Percentiles rank a stretch among this genome's conserved stretches.
Conservation (phyloP, 2,329 filamentous ascomycete genomes). For the Penicillium freii region DNA sequence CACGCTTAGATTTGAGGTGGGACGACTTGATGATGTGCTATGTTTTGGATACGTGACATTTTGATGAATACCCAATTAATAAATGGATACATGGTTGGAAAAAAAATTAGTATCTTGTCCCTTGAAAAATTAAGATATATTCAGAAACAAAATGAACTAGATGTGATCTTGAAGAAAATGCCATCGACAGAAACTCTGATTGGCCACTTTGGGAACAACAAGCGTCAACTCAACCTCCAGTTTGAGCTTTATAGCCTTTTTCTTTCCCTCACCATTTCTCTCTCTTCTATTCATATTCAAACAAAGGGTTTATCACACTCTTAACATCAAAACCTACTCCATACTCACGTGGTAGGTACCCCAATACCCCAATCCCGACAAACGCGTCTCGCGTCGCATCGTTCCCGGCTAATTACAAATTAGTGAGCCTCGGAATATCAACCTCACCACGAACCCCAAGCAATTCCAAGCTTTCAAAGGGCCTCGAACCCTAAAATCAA, state of each 20-base stretch:
- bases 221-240: constrained; percentile 44
- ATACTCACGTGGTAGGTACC: background rate
- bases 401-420: background rate
- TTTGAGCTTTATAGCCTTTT: constrained; percentile 44
- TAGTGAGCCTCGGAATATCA: background rate
- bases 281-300: background rate
- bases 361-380: background rate
- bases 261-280: background rate
- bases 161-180: background rate
- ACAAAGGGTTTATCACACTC: background rate
- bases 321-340: background rate
- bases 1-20: constrained; percentile 3
- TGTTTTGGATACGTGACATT: background rate
- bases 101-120: too few species aligned
- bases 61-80: background rate
- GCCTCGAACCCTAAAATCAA: background rate
- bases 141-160: background rate
- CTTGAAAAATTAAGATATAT: too few species aligned
- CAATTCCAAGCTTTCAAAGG: background rate
- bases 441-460: constrained; percentile 27
- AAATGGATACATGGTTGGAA: background rate
- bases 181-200: constrained; percentile 11
- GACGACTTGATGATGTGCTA: background rate
- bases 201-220: constrained; percentile 31
- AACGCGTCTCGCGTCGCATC: constrained; percentile 17